Conservation (phyloP, 371 early-diverging fungal genomes). For the Actinomortierella wolfii region DNA sequence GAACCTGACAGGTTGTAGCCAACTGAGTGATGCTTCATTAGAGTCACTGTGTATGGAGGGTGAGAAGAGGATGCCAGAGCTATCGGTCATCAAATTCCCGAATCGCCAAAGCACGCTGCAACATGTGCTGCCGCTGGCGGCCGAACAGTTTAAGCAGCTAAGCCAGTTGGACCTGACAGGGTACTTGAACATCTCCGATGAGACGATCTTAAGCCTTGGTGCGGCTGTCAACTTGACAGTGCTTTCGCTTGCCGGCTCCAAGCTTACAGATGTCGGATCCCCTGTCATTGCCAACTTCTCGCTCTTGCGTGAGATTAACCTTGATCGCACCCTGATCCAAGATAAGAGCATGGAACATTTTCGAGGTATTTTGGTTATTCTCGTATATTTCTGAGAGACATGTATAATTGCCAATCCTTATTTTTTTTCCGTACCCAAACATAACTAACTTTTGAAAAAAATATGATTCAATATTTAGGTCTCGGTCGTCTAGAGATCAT, state of each 20-base stretch:
- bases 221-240: conserved; percentile 23
- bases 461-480: conserved; percentile 1
- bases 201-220: conserved; percentile 21
- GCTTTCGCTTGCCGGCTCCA: conserved; percentile 30
- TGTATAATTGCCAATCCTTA: background rate
- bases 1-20: conserved; percentile 20
- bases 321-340: conserved; percentile 27
- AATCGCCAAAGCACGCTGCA: conserved; percentile 26
- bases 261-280: conserved; percentile 27
- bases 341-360: conserved; percentile 37
- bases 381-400: too few relatives aligned
- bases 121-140: conserved; percentile 21
- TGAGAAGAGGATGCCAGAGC: conserved; percentile 4
- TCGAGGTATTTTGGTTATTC: conserved; percentile 16
- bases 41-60: conserved; percentile 12
- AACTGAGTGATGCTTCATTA: conserved; percentile 8
- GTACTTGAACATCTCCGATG: conserved; percentile 26
- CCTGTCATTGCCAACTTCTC: conserved; percentile 28
- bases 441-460: background rate
- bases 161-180: conserved; percentile 34
- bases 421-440: background rate
- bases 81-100: conserved; percentile 24
- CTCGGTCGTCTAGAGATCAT: conserved; percentile 34
- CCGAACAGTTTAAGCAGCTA: conserved; percentile 13
- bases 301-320: conserved; percentile 22